phyloP scores from a whole-genome alignment of 2,329 filamentous ascomycete species.

The Fusarium newnesense region DNA sequence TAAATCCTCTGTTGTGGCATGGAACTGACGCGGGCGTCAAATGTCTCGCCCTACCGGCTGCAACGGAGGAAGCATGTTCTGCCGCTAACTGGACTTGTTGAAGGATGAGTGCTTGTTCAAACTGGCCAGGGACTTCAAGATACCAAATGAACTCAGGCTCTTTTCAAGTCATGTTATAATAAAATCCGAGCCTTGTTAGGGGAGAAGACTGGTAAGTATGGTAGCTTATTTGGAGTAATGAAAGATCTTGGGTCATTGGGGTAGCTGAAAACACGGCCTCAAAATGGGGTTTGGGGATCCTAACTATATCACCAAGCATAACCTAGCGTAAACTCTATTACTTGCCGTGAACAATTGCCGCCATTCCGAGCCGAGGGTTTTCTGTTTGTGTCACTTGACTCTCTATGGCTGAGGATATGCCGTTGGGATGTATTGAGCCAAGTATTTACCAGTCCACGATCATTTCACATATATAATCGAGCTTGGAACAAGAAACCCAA shows the following conservation, averaged over 20 bases:
- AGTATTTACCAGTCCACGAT: too few relatives aligned
- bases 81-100: fast-evolving
- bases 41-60: background rate
- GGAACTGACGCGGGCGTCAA: background rate
- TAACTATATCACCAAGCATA: background rate
- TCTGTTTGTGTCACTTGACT: background rate
- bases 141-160: background rate
- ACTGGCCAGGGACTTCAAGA: background rate
- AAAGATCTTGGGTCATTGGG: background rate
- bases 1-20: fast-evolving
- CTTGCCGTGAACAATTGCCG: background rate
- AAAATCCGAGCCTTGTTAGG: fast-evolving
- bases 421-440: background rate
- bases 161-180: fast-evolving
- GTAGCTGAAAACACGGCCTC: background rate
- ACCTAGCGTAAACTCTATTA: background rate
- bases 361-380: background rate
- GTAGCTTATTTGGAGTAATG: background rate
- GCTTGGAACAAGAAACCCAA: background rate
- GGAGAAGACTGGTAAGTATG: background rate
- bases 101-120: background rate
- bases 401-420: background rate
- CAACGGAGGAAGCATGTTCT: too few relatives aligned
- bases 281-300: background rate
- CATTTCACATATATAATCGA: background rate